phyloP scores from a whole-genome alignment of 768 basidiomycete species.

The Hortiboletus flavorubellus region DNA sequence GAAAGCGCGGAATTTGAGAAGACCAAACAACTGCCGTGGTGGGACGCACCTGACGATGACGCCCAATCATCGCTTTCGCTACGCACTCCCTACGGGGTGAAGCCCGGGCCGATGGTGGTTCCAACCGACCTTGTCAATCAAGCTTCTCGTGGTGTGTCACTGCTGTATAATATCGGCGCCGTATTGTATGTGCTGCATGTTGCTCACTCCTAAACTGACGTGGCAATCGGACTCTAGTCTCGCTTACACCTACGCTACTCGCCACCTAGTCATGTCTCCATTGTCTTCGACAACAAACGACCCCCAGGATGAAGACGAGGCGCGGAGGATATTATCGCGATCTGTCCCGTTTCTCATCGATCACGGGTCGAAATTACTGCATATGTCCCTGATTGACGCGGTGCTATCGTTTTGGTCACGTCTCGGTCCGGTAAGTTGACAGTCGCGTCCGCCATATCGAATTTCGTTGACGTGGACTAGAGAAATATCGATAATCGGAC shows the following conservation, averaged over 20 bases:
- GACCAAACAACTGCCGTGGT: constrained; percentile 66
- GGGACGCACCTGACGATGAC: constrained; percentile 43
- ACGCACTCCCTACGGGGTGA: constrained; percentile 31
- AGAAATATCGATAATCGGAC: constrained; percentile 36
- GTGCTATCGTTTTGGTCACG: constrained; percentile 68
- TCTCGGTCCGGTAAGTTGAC: constrained; percentile 38
- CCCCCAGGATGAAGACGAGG: constrained; percentile 44
- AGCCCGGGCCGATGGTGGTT: constrained; percentile 45
- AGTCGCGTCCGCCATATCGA: neutral
- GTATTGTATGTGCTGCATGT: constrained; percentile 50
- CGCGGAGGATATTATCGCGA: constrained; percentile 44
- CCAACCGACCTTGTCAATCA: constrained; percentile 44
- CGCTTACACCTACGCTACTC: constrained; percentile 64
- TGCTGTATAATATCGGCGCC: constrained; percentile 69
- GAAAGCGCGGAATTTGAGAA: constrained; percentile 52
- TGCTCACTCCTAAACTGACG: neutral
- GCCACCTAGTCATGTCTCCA: constrained; percentile 58
- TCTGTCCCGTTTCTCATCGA: constrained; percentile 66
- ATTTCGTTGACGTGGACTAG: constrained; percentile 24
- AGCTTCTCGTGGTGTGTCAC: constrained; percentile 35
- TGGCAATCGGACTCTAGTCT: constrained; percentile 40
- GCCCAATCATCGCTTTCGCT: neutral
- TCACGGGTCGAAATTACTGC: constrained; percentile 52
- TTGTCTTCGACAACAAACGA: constrained; percentile 43
- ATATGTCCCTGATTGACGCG: constrained; percentile 47